Evolutionary conservation across 2,329 filamentous ascomycete species (phyloP).

Genomic region (Hypoxylon sp.): DNA sequence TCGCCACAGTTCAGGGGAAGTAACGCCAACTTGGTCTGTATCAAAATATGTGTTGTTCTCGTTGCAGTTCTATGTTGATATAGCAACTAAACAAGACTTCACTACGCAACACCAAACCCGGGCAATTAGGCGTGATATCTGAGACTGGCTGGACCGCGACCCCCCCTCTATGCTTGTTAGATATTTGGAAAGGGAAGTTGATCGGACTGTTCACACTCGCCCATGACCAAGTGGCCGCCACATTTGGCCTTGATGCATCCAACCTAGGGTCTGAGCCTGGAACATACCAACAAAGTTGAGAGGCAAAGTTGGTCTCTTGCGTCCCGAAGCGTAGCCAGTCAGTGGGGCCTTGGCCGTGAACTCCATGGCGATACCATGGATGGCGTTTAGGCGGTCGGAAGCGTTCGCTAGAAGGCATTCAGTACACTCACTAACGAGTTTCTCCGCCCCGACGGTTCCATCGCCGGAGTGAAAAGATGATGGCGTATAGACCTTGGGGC

Average conservation of each 20-base stretch:
- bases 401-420: neutral
- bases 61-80: neutral
- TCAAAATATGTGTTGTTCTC: neutral
- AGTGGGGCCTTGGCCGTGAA: neutral
- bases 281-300: too few species aligned
- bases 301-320: too few species aligned
- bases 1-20: neutral
- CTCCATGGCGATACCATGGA: neutral
- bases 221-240: too few species aligned
- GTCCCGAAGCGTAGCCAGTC: too few species aligned
- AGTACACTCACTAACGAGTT: neutral
- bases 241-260: too few species aligned
- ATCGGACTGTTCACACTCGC: too few species aligned
- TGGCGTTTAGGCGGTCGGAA: neutral
- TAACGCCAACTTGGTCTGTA: neutral
- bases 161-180: too few species aligned
- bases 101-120: neutral
- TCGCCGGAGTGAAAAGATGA: neutral
- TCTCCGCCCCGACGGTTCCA: neutral
- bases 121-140: too few species aligned
- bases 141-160: too few species aligned
- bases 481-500: neutral
- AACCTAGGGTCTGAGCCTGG: too few species aligned
- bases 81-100: neutral
- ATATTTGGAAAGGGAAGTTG: too few species aligned